phyloP scores from a whole-genome alignment of 192 early-diverging fungal genomes.

The Podila minutissima region DNA sequence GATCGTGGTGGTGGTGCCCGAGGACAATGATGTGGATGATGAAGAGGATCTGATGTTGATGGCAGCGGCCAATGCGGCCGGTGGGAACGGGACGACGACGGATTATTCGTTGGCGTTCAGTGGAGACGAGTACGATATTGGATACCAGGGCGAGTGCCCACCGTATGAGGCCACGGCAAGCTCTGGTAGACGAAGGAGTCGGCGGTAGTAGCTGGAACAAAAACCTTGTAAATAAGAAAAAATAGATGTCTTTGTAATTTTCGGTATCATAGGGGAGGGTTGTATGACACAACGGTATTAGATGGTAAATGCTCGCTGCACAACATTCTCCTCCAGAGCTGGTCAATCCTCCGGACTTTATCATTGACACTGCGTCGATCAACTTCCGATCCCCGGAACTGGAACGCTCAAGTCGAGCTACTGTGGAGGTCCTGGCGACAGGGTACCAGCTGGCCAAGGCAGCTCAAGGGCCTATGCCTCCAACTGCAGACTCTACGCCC shows the following conservation, averaged over 20 bases:
- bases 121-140: conserved; percentile 42
- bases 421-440: background rate
- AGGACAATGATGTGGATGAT: conserved; percentile 37
- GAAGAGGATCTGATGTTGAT: conserved; percentile 31
- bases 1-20: conserved; percentile 37
- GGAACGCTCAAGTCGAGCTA: background rate
- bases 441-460: background rate
- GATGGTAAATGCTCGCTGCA: no score
- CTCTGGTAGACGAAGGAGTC: conserved; percentile 17
- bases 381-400: conserved; percentile 11
- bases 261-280: no score
- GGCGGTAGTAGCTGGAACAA: background rate
- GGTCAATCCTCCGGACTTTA: conserved; percentile 23
- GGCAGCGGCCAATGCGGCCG: conserved; percentile 8
- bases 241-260: background rate
- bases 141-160: conserved; percentile 43
- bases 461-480: background rate
- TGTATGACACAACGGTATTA: no score
- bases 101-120: conserved; percentile 28
- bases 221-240: background rate
- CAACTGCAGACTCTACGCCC: background rate
- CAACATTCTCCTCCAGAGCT: background rate
- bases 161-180: conserved; percentile 31
- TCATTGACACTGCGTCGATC: conserved; percentile 20
- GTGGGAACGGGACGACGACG: background rate